Percentiles rank a stretch among this genome's conserved stretches.
Conservation (phyloP, 208 protist species). For the Acanthamoeba sp. region DNA sequence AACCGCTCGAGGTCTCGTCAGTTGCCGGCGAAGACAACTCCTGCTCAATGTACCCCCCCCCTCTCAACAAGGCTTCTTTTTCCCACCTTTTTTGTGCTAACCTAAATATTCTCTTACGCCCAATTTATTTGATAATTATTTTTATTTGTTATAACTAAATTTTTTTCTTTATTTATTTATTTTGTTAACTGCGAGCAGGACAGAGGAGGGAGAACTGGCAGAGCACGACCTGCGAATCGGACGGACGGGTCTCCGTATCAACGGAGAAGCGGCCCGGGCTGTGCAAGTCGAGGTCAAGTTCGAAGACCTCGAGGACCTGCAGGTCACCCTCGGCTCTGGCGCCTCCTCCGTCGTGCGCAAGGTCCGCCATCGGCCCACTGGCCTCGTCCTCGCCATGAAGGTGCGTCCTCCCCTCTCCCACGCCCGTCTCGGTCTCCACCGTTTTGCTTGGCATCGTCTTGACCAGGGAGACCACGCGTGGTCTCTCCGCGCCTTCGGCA, state of each 20-base stretch:
- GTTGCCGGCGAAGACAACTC: not conserved
- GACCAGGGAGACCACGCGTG: too few relatives aligned
- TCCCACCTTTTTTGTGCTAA: not conserved
- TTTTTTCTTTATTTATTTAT: not conserved
- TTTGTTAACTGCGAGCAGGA: not conserved
- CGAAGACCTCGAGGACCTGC: constrained; percentile 53
- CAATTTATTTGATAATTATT: not conserved
- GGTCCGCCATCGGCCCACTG: constrained; percentile 30
- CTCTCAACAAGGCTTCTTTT: not conserved
- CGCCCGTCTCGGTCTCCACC: not conserved
- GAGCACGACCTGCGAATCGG: constrained; percentile 32
- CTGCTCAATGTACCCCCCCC: constrained; percentile 1
- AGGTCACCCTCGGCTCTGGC: constrained; percentile 39
- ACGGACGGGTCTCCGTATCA: not conserved
- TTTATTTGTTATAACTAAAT: not conserved
- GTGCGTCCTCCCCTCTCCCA: not conserved
- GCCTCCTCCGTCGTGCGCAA: constrained; percentile 41
- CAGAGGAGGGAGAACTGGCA: not conserved
- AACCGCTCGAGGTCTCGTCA: not conserved
- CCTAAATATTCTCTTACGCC: too few relatives aligned
- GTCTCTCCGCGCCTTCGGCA: too few relatives aligned
- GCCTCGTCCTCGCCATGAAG: constrained; percentile 43
- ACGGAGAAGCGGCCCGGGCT: not conserved
- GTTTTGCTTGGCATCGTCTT: too few relatives aligned
- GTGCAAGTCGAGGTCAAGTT: not conserved